Percentiles rank a stretch among this genome's conserved stretches.
phyloP scores from a whole-genome alignment of 2,329 filamentous ascomycete species.

The Colletotrichum zoysiae region DNA sequence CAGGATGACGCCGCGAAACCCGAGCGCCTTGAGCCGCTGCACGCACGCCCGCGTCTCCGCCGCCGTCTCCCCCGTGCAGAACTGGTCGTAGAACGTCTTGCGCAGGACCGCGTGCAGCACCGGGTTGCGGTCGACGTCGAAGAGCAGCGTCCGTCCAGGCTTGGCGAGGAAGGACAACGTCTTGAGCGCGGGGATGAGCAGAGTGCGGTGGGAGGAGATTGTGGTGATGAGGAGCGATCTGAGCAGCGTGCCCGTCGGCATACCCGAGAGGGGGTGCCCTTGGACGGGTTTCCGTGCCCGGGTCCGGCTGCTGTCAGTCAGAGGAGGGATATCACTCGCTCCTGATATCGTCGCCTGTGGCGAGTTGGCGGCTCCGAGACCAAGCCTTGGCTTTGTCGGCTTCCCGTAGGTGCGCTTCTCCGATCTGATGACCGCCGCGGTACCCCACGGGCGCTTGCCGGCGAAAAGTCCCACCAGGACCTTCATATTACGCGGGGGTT shows the following conservation, averaged over 20 bases:
- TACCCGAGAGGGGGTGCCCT: conserved; percentile 45
- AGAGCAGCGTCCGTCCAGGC: conserved; percentile 48
- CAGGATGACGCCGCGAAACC: conserved; percentile 68
- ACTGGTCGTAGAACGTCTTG: conserved; percentile 66
- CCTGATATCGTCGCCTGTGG: conserved; percentile 23
- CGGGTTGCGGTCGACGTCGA: conserved; percentile 64
- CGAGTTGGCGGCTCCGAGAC: conserved; percentile 24
- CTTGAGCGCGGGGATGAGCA: conserved; percentile 53
- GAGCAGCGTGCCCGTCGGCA: conserved; percentile 53
- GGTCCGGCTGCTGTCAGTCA: not conserved
- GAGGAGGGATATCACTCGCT: not conserved
- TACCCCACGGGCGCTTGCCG: conserved; percentile 31
- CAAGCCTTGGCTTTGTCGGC: conserved; percentile 32
- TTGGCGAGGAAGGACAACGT: conserved; percentile 55
- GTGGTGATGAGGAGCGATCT: conserved; percentile 59
- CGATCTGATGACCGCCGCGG: conserved; percentile 4
- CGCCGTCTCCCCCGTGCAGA: conserved; percentile 65
- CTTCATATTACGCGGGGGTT: conserved; percentile 22
- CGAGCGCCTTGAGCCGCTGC: conserved; percentile 59
- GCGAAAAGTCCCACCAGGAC: conserved; percentile 11
- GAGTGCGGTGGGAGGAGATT: conserved; percentile 59
- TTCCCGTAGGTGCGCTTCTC: conserved; percentile 35
- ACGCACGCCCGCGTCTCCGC: conserved; percentile 60
- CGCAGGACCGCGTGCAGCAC: conserved; percentile 61
- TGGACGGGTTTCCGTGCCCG: conserved; percentile 10